These are phyloP conservation scores for Arachis hypogaea DNA, from an alignment of 306 rosid species.

Conservation along the genomic window DNA sequence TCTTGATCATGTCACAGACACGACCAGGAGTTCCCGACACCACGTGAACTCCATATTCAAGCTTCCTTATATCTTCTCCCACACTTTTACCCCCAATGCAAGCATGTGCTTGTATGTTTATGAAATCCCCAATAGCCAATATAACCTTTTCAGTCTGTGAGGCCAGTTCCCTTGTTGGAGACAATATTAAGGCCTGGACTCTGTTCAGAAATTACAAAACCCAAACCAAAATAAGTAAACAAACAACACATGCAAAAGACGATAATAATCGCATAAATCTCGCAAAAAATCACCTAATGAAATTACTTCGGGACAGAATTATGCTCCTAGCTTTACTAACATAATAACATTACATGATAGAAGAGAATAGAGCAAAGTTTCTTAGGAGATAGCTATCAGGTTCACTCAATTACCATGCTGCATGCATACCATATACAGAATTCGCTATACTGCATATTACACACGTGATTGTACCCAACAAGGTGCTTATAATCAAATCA, in stretches of 20 bases:
- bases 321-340: not conserved
- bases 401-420: not conserved
- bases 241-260: not conserved
- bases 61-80: constrained; percentile 92
- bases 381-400: not conserved
- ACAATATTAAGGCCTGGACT: constrained; percentile 88
- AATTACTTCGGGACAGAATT: not conserved
- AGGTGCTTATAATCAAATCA: not conserved
- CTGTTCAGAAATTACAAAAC: constrained; percentile 42
- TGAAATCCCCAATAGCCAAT: constrained; percentile 85
- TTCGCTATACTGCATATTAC: not conserved
- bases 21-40: constrained; percentile 99
- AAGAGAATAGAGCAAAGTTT: not conserved
- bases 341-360: not conserved
- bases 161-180: constrained; percentile 97
- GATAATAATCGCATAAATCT: not conserved
- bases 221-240: not conserved
- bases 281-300: not conserved
- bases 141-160: constrained; percentile 93
- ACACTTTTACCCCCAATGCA: constrained; percentile 97
- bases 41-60: constrained; percentile 94
- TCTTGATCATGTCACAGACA: constrained; percentile 97
- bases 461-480: not conserved
- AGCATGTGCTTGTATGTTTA: constrained; percentile 88
- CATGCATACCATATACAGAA: not conserved